Base-by-base conservation (phyloP, 345 rosid genomes). In the Bruguiera parviflora region DNA sequence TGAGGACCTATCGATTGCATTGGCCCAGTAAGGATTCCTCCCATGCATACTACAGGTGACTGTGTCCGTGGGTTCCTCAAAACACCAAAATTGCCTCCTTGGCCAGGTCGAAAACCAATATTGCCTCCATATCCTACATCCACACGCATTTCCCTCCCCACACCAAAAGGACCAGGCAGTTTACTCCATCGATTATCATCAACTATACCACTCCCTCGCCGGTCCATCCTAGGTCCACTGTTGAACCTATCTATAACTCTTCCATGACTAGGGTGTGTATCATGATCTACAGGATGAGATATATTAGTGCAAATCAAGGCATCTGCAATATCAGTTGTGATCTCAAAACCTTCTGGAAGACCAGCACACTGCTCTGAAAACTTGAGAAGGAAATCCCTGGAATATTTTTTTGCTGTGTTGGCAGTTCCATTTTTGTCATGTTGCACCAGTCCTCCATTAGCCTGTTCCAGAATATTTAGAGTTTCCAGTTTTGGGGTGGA, bases 351-450 rank as follows among this genome's bases (percentile, higher is more conserved):
- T 63, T 79, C 79, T 2, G 97, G 99, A 67, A 88, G 96, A 72
- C 79, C 79, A 78, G 84, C 77, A 77, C 80, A 90, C 75, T 86
- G 79, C 16, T 87, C 91, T 3, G 87, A 73, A 78, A 90, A 95
- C 78, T 86, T 92, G 63, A 92, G 78, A 11, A 90, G 92, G 79
- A 96, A 96, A 81, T 96, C 98, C 65, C 98, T 85, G 25, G 99
- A 96, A 81, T 96, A 96, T 65, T 86, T 92, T 86, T 89, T 92
- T 39, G 74, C 82, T 53, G 76, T 62, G 71, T 75, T 78, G 63
- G 67, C 77, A 78, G 72, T 73, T 37, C 71, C 84, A 76, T 81
- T 83, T 69, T 76, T 64, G 58, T 64, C 78, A 59, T 75, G 77
- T 33, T 76, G 74, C 59, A 76, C 67, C 57, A 67, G 61, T 51